phyloP scores from a whole-genome alignment of 345 rosid genomes.

The Linum usitatissimum region DNA sequence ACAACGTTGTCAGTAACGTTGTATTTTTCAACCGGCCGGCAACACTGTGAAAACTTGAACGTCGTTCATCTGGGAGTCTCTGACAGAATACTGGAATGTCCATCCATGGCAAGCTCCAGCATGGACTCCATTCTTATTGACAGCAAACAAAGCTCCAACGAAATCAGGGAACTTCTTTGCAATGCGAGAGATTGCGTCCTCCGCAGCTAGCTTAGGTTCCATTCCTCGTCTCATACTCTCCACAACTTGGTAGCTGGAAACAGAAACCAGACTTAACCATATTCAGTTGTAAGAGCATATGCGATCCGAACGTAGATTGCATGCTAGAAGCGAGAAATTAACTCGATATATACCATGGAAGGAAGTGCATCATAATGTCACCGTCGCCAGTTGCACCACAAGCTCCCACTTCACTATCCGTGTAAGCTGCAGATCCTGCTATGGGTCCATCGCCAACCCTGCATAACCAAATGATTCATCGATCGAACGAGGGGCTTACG shows the following conservation, averaged over 20 bases:
- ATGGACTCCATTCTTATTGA: slow-evolving; percentile 58
- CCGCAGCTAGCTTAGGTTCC: slow-evolving; percentile 69
- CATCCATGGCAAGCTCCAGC: slow-evolving; percentile 92
- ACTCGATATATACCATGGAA: slow-evolving; percentile 55
- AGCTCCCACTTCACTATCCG: slow-evolving; percentile 78
- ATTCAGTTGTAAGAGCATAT: neutral
- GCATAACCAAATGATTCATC: neutral
- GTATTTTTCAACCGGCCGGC: slow-evolving; percentile 14
- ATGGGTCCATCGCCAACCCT: slow-evolving; percentile 98
- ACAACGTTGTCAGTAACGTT: too few species aligned
- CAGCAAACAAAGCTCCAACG: slow-evolving; percentile 82
- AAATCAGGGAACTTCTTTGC: slow-evolving; percentile 60
- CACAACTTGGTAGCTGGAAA: slow-evolving; percentile 77
- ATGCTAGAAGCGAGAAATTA: neutral
- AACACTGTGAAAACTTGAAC: slow-evolving; percentile 64
- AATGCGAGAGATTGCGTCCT: slow-evolving; percentile 73
- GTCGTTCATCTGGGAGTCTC: slow-evolving; percentile 44
- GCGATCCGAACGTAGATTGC: neutral
- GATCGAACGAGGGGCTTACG: neutral
- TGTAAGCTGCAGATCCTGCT: slow-evolving; percentile 80
- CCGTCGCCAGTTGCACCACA: slow-evolving; percentile 99
- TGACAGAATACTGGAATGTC: slow-evolving; percentile 83
- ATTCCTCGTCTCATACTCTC: slow-evolving; percentile 90
- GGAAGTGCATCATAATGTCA: slow-evolving; percentile 96
- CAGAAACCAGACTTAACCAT: neutral